phyloP scores from a whole-genome alignment of 176 grass and related monocot species.

The Zizania latifolia region DNA sequence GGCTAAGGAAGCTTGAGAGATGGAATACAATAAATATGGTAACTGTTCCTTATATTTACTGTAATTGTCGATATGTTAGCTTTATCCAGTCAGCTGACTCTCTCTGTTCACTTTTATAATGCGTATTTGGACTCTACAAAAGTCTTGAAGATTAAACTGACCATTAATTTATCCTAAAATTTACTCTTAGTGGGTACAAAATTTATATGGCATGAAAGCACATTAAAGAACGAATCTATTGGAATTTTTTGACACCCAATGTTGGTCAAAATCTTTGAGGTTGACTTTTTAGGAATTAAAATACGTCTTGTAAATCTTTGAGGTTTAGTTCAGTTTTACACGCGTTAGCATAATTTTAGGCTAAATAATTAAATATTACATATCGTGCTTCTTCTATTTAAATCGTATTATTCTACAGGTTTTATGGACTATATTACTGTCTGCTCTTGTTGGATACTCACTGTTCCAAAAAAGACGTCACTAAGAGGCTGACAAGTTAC shows the following conservation, averaged over 20 bases:
- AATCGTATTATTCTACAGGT: slow-evolving; percentile 47
- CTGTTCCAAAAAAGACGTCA: slow-evolving; percentile 69
- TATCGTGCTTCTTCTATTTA: not conserved
- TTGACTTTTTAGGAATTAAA: too few relatives aligned
- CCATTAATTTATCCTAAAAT: too few relatives aligned
- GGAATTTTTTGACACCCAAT: too few relatives aligned
- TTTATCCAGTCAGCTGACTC: not conserved
- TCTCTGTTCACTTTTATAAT: too few relatives aligned
- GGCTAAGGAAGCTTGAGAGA: slow-evolving; percentile 88
- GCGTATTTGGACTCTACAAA: too few relatives aligned
- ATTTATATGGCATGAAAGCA: too few relatives aligned
- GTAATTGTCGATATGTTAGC: not conserved
- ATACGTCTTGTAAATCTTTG: too few relatives aligned
- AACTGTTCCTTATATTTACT: slow-evolving; percentile 16
- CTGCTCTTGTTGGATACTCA: slow-evolving; percentile 95
- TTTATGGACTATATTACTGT: slow-evolving; percentile 87
- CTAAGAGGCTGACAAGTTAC: slow-evolving; percentile 43
- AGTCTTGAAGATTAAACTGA: too few relatives aligned
- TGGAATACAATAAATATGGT: slow-evolving; percentile 98
- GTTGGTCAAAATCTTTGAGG: too few relatives aligned
- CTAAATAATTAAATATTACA: not conserved
- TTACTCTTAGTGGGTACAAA: too few relatives aligned
- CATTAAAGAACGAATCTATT: too few relatives aligned
- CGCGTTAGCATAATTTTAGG: not conserved
- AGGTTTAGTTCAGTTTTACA: slow-evolving; percentile 12